phyloP scores from a whole-genome alignment of 1,284 basidiomycete genomes.

The Cryptococcus wingfieldii region DNA sequence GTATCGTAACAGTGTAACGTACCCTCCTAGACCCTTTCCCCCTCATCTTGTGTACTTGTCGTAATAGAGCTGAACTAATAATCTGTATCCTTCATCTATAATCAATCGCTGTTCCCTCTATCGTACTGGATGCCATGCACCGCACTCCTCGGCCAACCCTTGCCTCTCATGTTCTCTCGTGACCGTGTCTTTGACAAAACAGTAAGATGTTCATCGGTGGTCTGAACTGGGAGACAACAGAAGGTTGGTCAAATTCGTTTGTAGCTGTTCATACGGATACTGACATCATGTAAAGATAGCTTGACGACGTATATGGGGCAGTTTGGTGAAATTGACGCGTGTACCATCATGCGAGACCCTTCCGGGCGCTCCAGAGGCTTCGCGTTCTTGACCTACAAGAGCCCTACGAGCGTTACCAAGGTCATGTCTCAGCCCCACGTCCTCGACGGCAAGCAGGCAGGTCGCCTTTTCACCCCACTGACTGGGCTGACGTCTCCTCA shows the following conservation, averaged over 20 bases:
- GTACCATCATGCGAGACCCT: slow-evolving; percentile 92
- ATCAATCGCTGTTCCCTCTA: not conserved
- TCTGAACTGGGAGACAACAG: slow-evolving; percentile 94
- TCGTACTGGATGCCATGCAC: not conserved
- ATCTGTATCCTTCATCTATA: slow-evolving; percentile 1
- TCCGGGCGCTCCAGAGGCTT: slow-evolving; percentile 87
- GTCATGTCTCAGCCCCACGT: slow-evolving; percentile 86
- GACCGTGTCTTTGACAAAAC: slow-evolving; percentile 32
- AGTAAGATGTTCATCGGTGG: slow-evolving; percentile 99
- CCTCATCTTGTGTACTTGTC: slow-evolving; percentile 1
- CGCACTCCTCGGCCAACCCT: not conserved
- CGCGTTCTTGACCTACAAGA: slow-evolving; percentile 87
- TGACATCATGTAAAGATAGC: slow-evolving; percentile 56
- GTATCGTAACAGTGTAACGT: slow-evolving; percentile 8
- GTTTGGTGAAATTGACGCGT: slow-evolving; percentile 85
- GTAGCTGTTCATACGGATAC: not conserved
- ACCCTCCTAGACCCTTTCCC: slow-evolving; percentile 3
- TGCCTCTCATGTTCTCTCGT: not conserved
- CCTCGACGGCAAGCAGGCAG: slow-evolving; percentile 87
- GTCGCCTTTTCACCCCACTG: slow-evolving; percentile 32
- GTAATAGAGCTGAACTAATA: slow-evolving; percentile 15
- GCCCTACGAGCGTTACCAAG: slow-evolving; percentile 78
- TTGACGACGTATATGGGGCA: slow-evolving; percentile 80
- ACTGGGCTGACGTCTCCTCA: slow-evolving; percentile 42
- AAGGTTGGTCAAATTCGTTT: slow-evolving; percentile 57